Percentiles rank a stretch among this genome's conserved stretches.
Evolutionary conservation across 257 asterid species (phyloP).

Genomic region (Cruciata laevipes): DNA sequence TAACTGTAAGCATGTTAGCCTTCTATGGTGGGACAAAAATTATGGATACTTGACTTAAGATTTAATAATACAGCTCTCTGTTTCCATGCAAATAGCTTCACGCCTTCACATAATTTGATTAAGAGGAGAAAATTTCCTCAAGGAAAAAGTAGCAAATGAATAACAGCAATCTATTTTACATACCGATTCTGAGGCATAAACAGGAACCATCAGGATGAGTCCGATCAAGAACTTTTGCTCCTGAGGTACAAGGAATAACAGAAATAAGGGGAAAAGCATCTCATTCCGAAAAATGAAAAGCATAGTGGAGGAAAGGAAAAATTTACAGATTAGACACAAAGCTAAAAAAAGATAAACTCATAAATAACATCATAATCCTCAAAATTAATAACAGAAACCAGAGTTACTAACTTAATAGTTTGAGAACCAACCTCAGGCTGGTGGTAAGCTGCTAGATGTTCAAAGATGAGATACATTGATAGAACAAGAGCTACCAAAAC

Average conservation of each 20-base stretch:
- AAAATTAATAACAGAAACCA: background rate
- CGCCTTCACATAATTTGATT: background rate
- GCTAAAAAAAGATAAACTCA: conserved; percentile 3
- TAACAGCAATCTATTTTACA: conserved; percentile 15
- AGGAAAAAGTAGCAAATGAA: conserved; percentile 11
- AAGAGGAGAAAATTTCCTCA: background rate
- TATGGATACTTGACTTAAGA: background rate
- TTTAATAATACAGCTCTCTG: too few species aligned
- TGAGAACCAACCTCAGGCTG: conserved; percentile 77
- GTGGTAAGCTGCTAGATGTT: conserved; percentile 85
- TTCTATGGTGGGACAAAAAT: background rate
- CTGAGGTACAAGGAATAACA: conserved; percentile 39
- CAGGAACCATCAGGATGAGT: conserved; percentile 95
- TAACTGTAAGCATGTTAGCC: background rate
- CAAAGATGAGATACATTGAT: conserved; percentile 75
- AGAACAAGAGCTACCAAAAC: conserved; percentile 75
- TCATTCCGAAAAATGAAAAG: conserved; percentile 3
- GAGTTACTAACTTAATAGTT: background rate
- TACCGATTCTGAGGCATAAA: conserved; percentile 97
- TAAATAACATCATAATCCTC: conserved; percentile 1
- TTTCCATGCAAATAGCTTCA: conserved; percentile 3
- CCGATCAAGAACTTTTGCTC: conserved; percentile 95
- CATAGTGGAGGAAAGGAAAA: conserved; percentile 5
- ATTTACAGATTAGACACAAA: background rate
- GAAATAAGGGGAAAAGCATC: background rate